Conservation (phyloP, 2,329 filamentous ascomycete species). For the Didymella glomerata region DNA sequence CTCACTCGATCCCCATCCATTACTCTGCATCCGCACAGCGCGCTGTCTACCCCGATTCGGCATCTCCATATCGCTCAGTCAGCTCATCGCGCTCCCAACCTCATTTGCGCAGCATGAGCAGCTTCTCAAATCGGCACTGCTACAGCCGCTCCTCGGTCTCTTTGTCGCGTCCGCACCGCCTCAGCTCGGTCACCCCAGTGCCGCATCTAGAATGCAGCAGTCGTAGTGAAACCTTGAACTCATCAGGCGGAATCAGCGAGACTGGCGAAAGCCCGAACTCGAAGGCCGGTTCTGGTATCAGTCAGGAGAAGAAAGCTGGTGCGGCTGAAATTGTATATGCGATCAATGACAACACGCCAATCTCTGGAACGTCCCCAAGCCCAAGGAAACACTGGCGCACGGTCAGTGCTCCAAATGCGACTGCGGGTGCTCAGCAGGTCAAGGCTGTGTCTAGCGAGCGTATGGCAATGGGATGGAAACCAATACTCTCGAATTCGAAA, state of each 20-base stretch:
- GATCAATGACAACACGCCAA: conserved; percentile 31
- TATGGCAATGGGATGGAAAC: conserved; percentile 32
- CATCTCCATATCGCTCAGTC: conserved; percentile 26
- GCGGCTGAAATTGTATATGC: conserved; percentile 36
- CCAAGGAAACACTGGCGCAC: conserved; percentile 24
- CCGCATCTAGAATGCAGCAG: conserved; percentile 34
- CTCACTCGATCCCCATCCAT: conserved; percentile 37
- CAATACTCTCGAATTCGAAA: conserved; percentile 10
- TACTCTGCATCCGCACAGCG: conserved; percentile 46
- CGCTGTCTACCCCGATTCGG: conserved; percentile 41
- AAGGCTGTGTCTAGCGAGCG: not conserved
- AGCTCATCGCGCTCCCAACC: conserved; percentile 33
- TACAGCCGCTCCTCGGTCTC: conserved; percentile 42
- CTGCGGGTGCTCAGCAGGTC: conserved; percentile 1
- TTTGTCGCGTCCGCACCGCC: conserved; percentile 42
- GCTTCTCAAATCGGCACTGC: conserved; percentile 30
- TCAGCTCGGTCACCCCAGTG: conserved; percentile 36
- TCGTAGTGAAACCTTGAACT: conserved; percentile 26
- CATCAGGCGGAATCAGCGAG: conserved; percentile 12
- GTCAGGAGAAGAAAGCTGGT: conserved; percentile 22
- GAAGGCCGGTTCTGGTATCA: conserved; percentile 18
- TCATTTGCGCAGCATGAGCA: conserved; percentile 26
- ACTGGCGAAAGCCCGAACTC: conserved; percentile 8
- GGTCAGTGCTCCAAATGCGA: conserved; percentile 25
- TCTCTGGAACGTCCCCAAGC: conserved; percentile 24